phyloP scores from a whole-genome alignment of 2,329 filamentous ascomycete genomes.

The Cercospora brassicicola region DNA sequence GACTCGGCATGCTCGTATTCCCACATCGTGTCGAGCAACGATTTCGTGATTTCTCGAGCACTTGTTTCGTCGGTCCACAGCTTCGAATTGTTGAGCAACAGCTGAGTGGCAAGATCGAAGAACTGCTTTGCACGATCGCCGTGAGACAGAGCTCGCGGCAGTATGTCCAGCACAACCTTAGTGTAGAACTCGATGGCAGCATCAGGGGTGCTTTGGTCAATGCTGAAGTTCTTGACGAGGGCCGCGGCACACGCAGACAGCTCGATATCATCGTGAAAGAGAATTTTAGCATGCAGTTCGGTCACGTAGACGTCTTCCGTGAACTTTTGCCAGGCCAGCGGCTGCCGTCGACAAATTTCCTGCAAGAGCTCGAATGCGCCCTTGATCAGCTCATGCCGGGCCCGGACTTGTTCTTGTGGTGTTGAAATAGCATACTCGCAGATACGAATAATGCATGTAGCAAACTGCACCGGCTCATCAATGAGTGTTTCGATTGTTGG shows the following conservation, averaged over 20 bases:
- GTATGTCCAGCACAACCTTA: constrained; percentile 22
- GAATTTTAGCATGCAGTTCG: constrained; percentile 40
- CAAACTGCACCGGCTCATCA: constrained; percentile 25
- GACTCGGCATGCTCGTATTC: constrained; percentile 31
- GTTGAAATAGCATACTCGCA: constrained; percentile 15
- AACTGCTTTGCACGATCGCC: constrained; percentile 19
- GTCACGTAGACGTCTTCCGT: constrained; percentile 29
- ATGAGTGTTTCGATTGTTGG: constrained; percentile 26
- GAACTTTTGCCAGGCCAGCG: constrained; percentile 37
- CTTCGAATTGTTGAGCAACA: constrained; percentile 21
- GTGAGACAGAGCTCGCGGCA: constrained; percentile 26
- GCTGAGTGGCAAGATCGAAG: constrained; percentile 26
- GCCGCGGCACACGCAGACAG: constrained; percentile 21
- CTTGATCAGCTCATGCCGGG: constrained; percentile 10
- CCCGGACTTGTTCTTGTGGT: neutral
- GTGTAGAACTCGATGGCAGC: constrained; percentile 29
- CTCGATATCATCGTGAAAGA: constrained; percentile 26
- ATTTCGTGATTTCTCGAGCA: constrained; percentile 25
- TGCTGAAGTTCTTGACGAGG: constrained; percentile 30
- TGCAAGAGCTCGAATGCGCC: constrained; percentile 13
- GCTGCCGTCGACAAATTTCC: constrained; percentile 20
- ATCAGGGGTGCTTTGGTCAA: constrained; percentile 20
- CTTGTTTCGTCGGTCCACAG: constrained; percentile 24
- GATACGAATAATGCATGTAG: constrained; percentile 26
- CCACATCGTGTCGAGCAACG: constrained; percentile 24